Conservation (phyloP, 1,284 basidiomycete species). For the Entoloma clypeatum region DNA sequence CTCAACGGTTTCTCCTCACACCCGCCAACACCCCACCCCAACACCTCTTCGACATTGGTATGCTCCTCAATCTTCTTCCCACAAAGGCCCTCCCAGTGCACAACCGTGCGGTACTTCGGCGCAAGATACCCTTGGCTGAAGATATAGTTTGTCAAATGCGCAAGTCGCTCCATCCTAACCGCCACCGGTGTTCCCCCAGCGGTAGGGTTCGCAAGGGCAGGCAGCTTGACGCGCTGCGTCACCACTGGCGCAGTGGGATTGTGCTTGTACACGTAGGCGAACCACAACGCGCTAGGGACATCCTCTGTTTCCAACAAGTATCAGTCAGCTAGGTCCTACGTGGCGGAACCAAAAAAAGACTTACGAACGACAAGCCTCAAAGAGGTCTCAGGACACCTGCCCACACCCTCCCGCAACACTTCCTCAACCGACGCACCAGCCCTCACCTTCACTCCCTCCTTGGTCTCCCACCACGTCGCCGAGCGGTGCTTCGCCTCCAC, state of each 20-base stretch:
- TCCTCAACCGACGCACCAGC: constrained; percentile 35
- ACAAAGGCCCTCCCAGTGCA: constrained; percentile 38
- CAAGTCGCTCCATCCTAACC: constrained; percentile 32
- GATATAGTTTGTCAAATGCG: constrained; percentile 43
- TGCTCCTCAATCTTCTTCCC: constrained; percentile 37
- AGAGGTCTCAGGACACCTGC: constrained; percentile 38
- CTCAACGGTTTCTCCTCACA: constrained; percentile 37
- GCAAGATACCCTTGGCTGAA: constrained; percentile 39
- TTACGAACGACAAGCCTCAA: constrained; percentile 42
- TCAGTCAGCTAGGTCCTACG: not conserved
- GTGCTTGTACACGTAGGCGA: constrained; percentile 39
- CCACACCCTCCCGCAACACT: constrained; percentile 36
- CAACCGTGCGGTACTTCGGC: constrained; percentile 30
- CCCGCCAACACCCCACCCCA: constrained; percentile 33
- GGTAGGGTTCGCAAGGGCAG: constrained; percentile 19
- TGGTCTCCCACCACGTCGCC: constrained; percentile 41
- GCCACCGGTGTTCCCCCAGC: no score
- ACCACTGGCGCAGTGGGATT: constrained; percentile 27
- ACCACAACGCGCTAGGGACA: constrained; percentile 37
- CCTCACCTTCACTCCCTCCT: constrained; percentile 34
- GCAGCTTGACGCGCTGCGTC: constrained; percentile 39
- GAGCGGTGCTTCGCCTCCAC: constrained; percentile 40
- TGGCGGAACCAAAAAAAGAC: constrained; percentile 9
- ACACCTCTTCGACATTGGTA: constrained; percentile 29
- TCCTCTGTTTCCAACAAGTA: constrained; percentile 32